phyloP scores from a whole-genome alignment of 495 filamentous ascomycete genomes.

The Aspergillus wentii region DNA sequence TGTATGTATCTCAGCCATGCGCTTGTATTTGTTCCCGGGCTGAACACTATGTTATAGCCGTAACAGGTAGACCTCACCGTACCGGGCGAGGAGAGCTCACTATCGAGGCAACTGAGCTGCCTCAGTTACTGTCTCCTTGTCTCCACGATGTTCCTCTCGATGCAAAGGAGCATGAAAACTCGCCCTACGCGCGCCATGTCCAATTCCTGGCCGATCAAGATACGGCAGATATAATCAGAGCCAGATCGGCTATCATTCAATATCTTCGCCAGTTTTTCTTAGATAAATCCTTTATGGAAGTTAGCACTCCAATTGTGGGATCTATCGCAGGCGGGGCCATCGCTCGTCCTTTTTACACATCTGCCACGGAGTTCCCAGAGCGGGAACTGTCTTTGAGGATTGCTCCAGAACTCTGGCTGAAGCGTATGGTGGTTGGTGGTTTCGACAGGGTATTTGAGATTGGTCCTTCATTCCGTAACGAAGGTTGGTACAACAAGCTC shows the following conservation, averaged over 20 bases:
- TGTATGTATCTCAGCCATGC: conserved; percentile 46
- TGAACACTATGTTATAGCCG: conserved; percentile 35
- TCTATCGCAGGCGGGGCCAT: conserved; percentile 73
- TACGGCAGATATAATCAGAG: conserved; percentile 60
- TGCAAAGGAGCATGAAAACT: conserved; percentile 60
- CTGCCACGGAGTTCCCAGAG: conserved; percentile 63
- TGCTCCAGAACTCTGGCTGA: conserved; percentile 93
- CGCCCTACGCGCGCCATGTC: conserved; percentile 65
- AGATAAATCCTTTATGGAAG: conserved; percentile 69
- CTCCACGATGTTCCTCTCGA: conserved; percentile 67
- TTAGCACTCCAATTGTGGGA: conserved; percentile 83
- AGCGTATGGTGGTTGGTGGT: conserved; percentile 86
- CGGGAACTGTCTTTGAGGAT: conserved; percentile 71
- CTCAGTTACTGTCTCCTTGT: conserved; percentile 68
- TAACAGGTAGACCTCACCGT: conserved; percentile 67
- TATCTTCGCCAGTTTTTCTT: conserved; percentile 70
- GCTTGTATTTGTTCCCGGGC: conserved; percentile 3
- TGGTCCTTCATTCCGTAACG: conserved; percentile 89
- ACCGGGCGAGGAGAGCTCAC: conserved; percentile 75
- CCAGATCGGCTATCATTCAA: conserved; percentile 70
- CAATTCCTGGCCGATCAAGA: conserved; percentile 71
- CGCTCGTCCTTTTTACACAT: conserved; percentile 79
- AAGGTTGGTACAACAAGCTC: conserved; percentile 54
- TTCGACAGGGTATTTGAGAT: conserved; percentile 89
- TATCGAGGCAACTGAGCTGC: conserved; percentile 59